These are phyloP conservation scores for Aspergillus jensenii DNA, from an alignment of 2,329 filamentous ascomycete species.

Conservation along the genomic window DNA sequence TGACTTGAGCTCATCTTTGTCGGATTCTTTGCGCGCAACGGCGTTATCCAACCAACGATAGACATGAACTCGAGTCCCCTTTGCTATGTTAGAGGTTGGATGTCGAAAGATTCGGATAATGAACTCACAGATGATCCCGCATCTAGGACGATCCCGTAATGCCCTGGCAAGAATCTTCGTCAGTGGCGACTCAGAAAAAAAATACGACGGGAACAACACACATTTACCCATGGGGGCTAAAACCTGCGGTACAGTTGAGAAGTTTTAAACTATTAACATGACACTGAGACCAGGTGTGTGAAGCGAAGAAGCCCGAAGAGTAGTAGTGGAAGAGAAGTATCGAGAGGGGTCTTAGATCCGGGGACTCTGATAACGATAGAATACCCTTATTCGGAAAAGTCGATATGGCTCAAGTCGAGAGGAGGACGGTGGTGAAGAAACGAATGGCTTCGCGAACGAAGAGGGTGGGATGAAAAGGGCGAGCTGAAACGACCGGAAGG, in stretches of 20 bases:
- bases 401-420: not conserved
- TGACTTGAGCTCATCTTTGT: slow-evolving; percentile 60
- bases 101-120: not conserved
- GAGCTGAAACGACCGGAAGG: slow-evolving; percentile 15
- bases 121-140: slow-evolving; percentile 79
- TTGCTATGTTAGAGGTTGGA: slow-evolving; percentile 5
- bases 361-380: slow-evolving; percentile 6
- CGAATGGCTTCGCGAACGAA: slow-evolving; percentile 16
- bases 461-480: slow-evolving; percentile 14
- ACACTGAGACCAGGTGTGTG: slow-evolving; percentile 14
- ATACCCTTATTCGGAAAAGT: not conserved
- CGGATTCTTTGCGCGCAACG: slow-evolving; percentile 62
- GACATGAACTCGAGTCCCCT: slow-evolving; percentile 87
- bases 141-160: slow-evolving; percentile 93
- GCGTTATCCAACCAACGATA: slow-evolving; percentile 87
- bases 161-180: slow-evolving; percentile 41
- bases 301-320: not conserved
- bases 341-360: not conserved
- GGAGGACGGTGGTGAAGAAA: not conserved
- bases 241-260: slow-evolving; percentile 6
- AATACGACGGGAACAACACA: slow-evolving; percentile 19
- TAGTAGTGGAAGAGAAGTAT: not conserved
- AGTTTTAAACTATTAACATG: slow-evolving; percentile 31
- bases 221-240: slow-evolving; percentile 45
- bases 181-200: not conserved